Conservation (phyloP, 345 rosid genomes). For the Melaleuca alternifolia region DNA sequence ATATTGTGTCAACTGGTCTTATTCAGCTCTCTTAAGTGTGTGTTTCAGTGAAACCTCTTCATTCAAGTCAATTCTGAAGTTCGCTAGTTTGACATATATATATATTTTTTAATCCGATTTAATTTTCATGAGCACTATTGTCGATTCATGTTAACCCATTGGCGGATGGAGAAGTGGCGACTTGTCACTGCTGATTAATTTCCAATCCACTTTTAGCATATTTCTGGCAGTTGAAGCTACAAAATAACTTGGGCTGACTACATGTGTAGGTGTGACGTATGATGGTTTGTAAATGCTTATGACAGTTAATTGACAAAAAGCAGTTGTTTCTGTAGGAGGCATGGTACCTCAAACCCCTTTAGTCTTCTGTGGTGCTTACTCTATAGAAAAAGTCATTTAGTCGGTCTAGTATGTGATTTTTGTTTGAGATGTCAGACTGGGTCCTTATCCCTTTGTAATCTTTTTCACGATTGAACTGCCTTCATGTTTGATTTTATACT, state of each 20-base stretch:
- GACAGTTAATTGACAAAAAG: neutral
- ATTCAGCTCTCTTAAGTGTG: neutral
- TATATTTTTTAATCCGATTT: neutral
- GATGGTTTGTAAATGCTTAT: neutral
- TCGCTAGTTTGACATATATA: neutral
- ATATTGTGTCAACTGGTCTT: neutral
- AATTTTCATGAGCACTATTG: neutral
- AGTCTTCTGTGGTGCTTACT: neutral
- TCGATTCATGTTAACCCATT: neutral
- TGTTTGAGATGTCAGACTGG: neutral
- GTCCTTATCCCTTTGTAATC: neutral
- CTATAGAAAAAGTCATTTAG: neutral
- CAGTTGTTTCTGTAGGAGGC: neutral
- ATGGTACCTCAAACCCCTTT: neutral
- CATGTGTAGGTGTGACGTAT: neutral
- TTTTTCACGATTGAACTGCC: neutral
- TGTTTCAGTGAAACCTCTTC: neutral
- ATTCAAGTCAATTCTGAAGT: neutral
- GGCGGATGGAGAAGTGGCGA: neutral
- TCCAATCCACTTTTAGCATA: neutral
- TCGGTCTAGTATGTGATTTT: neutral
- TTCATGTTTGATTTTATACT: neutral
- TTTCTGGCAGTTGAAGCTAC: neutral
- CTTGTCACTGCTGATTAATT: neutral
- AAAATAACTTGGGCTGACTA: neutral